These are phyloP conservation scores for Iris macrosiphon DNA, from an alignment of 106 monocot species.

Conservation along the genomic window DNA sequence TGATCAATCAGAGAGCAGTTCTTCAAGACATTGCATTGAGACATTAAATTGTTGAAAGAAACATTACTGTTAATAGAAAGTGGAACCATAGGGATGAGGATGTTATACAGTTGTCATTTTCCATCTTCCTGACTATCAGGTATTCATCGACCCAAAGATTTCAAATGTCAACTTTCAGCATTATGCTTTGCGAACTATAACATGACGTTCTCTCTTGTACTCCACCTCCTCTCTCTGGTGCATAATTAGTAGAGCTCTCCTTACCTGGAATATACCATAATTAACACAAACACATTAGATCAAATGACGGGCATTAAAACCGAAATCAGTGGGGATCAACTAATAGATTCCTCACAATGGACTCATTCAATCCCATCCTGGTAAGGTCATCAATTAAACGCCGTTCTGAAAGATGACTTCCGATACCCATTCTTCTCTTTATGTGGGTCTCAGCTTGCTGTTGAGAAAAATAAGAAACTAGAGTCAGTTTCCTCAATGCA, in stretches of 20 bases:
- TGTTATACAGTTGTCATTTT: too few species aligned
- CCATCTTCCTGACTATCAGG: too few species aligned
- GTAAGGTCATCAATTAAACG: conserved; percentile 78
- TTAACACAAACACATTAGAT: too few species aligned
- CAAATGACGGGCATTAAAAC: too few species aligned
- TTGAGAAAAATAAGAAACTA: conserved; percentile 4
- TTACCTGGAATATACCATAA: conserved; percentile 52
- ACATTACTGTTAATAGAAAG: too few species aligned
- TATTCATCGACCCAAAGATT: too few species aligned
- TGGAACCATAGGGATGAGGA: too few species aligned
- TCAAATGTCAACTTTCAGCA: too few species aligned
- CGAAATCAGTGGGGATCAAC: too few species aligned
- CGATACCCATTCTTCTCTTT: conserved; percentile 98
- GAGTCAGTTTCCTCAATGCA: neutral
- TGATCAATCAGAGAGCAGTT: too few species aligned
- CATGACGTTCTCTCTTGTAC: conserved; percentile 84
- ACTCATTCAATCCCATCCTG: conserved; percentile 96
- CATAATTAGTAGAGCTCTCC: conserved; percentile 96
- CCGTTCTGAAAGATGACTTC: conserved; percentile 86
- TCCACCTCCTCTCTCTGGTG: conserved; percentile 94
- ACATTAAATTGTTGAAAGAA: too few species aligned
- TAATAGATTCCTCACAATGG: conserved; percentile 85
- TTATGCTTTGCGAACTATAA: conserved; percentile 91
- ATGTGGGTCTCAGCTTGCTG: conserved; percentile 93
- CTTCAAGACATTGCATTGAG: too few species aligned